Percentiles rank a stretch among this genome's conserved stretches.
These are phyloP conservation scores for Arachnopeziza araneosa DNA, from an alignment of 2,329 filamentous ascomycete species.

Conservation along the genomic window DNA sequence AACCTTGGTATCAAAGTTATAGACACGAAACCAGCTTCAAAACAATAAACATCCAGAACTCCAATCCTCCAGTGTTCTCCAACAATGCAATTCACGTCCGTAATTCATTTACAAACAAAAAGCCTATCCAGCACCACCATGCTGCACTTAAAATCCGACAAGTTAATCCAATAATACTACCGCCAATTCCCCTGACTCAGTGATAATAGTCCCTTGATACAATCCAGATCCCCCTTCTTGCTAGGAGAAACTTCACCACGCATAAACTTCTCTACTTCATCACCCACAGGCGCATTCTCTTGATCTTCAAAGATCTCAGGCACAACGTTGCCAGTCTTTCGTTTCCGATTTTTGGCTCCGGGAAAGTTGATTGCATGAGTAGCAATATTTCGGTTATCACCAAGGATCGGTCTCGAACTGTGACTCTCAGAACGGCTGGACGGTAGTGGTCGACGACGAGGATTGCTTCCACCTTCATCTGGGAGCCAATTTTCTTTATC, in stretches of 20 bases:
- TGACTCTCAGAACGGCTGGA: slow-evolving; percentile 23
- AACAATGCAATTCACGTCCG: neutral
- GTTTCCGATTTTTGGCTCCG: slow-evolving; percentile 16
- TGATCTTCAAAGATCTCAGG: slow-evolving; percentile 51
- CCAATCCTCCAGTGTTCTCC: neutral
- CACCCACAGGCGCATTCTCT: slow-evolving; percentile 36
- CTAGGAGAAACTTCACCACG: slow-evolving; percentile 57
- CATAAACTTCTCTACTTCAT: slow-evolving; percentile 73
- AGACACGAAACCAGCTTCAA: slow-evolving; percentile 1
- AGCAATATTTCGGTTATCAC: slow-evolving; percentile 22
- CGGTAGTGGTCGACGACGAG: slow-evolving; percentile 30
- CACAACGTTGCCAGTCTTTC: slow-evolving; percentile 23
- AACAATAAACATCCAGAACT: slow-evolving; percentile 6
- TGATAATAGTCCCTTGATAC: slow-evolving; percentile 81
- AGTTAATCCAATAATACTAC: slow-evolving; percentile 7
- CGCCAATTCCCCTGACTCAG: slow-evolving; percentile 91
- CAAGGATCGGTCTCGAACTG: slow-evolving; percentile 21
- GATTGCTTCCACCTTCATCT: slow-evolving; percentile 41
- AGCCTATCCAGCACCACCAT: neutral
- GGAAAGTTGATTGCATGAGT: slow-evolving; percentile 22
- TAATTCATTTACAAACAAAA: neutral
- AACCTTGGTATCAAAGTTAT: slow-evolving; percentile 15
- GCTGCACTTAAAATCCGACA: neutral
- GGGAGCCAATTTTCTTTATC: slow-evolving; percentile 92
- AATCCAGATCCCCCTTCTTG: slow-evolving; percentile 78